Conservation (phyloP, 345 rosid genomes). For the Iberis pinnata region DNA sequence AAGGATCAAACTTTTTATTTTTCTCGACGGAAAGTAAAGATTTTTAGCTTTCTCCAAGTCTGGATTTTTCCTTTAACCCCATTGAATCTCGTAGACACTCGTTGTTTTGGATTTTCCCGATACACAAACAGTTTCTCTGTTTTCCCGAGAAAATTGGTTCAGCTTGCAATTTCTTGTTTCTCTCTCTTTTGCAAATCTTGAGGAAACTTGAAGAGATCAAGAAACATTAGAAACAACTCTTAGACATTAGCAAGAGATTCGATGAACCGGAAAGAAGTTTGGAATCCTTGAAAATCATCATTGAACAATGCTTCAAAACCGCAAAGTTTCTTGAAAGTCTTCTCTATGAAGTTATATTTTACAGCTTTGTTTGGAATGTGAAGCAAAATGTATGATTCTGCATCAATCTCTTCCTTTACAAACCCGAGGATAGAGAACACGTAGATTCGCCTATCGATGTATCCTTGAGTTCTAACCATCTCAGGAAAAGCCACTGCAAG, state of each 20-base stretch:
- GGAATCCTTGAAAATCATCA: constrained; percentile 8
- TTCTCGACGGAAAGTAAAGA: constrained; percentile 18
- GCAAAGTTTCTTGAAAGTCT: constrained; percentile 28
- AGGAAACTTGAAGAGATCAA: constrained; percentile 60
- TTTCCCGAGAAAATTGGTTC: constrained; percentile 58
- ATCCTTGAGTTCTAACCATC: constrained; percentile 15
- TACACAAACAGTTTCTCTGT: constrained; percentile 2
- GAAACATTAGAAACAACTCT: neutral
- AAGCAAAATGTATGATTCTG: constrained; percentile 29
- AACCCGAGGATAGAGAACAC: constrained; percentile 21
- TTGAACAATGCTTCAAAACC: neutral
- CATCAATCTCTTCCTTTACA: constrained; percentile 29
- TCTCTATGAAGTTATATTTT: constrained; percentile 27
- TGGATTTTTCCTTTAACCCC: neutral
- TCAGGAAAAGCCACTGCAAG: constrained; percentile 31
- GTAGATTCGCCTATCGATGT: constrained; percentile 10
- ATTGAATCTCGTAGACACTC: constrained; percentile 9
- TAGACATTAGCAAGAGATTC: neutral
- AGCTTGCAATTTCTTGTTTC: constrained; percentile 81
- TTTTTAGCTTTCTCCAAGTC: too few species aligned
- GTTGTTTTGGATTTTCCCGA: neutral
- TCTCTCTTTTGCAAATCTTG: constrained; percentile 70
- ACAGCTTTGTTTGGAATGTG: constrained; percentile 25
- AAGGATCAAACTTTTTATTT: constrained; percentile 4
- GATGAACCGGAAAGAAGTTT: constrained; percentile 2